Conservation (phyloP, 2,329 filamentous ascomycete species). For the Fusarium chuoi region DNA sequence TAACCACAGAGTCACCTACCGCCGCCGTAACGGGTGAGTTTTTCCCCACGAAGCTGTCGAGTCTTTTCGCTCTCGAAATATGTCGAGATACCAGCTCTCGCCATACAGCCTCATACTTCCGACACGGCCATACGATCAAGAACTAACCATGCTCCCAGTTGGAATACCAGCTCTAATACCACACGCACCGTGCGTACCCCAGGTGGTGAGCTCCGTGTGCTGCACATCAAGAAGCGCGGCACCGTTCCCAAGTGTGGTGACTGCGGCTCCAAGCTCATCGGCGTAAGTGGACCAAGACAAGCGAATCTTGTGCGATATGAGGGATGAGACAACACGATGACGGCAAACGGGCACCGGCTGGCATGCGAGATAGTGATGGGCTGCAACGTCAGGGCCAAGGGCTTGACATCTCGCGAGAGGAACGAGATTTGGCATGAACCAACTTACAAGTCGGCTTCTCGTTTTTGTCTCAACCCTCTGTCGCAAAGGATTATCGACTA, state of each 20-base stretch:
- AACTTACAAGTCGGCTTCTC: background rate
- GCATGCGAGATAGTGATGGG: background rate
- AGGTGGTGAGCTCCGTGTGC: conserved; percentile 92
- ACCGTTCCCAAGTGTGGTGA: conserved; percentile 99
- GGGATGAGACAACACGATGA: conserved; percentile 26
- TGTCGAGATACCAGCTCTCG: background rate
- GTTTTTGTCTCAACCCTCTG: conserved; percentile 7
- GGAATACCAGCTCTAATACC: conserved; percentile 99
- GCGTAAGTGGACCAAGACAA: conserved; percentile 75
- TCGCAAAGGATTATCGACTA: conserved; percentile 8
- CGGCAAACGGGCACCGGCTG: conserved; percentile 9
- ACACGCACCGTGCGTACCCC: conserved; percentile 96
- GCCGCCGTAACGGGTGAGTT: conserved; percentile 83
- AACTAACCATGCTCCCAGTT: conserved; percentile 64
- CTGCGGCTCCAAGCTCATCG: conserved; percentile 96
- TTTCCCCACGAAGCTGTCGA: conserved; percentile 19
- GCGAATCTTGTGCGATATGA: conserved; percentile 24
- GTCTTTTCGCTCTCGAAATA: conserved; percentile 26
- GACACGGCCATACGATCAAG: conserved; percentile 14
- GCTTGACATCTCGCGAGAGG: background rate
- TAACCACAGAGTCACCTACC: conserved; percentile 72
- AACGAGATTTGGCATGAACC: background rate
- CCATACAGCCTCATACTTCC: conserved; percentile 7
- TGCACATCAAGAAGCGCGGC: conserved; percentile 99
- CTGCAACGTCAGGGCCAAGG: background rate